Evolutionary conservation across 2,329 filamentous ascomycete genomes (phyloP).

Genomic region (Penicillium thymicola): DNA sequence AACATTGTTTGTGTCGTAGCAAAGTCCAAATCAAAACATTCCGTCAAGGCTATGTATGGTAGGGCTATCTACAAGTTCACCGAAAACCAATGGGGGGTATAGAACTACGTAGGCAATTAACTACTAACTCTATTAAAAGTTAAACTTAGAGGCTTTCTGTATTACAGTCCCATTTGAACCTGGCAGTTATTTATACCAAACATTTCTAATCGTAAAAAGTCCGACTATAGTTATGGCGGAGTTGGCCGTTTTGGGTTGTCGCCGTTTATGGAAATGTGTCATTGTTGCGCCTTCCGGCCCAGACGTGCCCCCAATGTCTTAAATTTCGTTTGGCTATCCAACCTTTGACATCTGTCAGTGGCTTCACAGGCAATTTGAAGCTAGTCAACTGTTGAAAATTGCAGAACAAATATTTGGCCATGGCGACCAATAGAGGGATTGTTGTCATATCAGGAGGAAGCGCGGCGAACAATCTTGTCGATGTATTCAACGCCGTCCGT

Average conservation of each 20-base stretch:
- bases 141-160: neutral
- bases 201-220: too few relatives aligned
- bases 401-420: neutral
- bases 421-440: slow-evolving; percentile 52
- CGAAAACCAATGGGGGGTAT: neutral
- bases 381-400: neutral
- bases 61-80: neutral
- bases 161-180: neutral
- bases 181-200: too few relatives aligned
- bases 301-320: slow-evolving; percentile 1
- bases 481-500: slow-evolving; percentile 71
- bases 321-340: neutral
- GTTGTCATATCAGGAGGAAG: slow-evolving; percentile 90
- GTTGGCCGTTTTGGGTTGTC: neutral
- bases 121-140: neutral
- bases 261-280: neutral
- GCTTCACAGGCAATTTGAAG: neutral
- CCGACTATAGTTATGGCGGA: neutral
- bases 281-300: slow-evolving; percentile 6
- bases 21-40: neutral
- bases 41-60: neutral
- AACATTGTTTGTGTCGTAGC: neutral
- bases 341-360: too few relatives aligned
- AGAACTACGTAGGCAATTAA: neutral
- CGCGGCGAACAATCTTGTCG: slow-evolving; percentile 90